Evolutionary conservation across 2,329 filamentous ascomycete genomes (phyloP), one percentile per base, ranked within the genome.

Genomic region (Alternaria dauci): DNA sequence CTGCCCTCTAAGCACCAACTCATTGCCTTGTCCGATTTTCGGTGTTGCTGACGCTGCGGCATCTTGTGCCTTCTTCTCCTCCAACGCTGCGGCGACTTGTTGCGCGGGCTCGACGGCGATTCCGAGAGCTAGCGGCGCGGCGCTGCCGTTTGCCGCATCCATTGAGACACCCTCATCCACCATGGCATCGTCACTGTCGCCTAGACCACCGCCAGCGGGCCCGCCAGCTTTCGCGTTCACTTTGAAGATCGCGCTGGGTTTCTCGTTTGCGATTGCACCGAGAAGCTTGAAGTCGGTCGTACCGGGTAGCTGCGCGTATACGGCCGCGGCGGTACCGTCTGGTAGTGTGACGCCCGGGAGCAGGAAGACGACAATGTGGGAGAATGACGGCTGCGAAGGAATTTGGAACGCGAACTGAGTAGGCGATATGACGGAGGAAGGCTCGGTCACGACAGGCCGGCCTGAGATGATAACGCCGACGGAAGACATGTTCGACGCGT

Each of bases 221-320:
- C 66, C 73, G 3, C 73, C 73, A 7, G 77, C 79, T 34, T 72
- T 70, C 50, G 71, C 75, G 50, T 83, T 84, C 66, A 96, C 83
- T 77, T 91, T 93, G 84, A 98, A 97, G 58, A 98, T 91, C 36
- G 94, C 93, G 68, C 91, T 94, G 70, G 95, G 93, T 75, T 97
- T 97, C 58, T 94, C 93, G 36, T 91, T 89, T 1, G 92, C 94
- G 57, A 99, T 89, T 50, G 90, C 95, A 64, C 96, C 95, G 5
- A 98, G 88, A 71, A 99, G 92, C 61, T 86, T 88, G 81, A 96
- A 96, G 47, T 89, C 87, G 76, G 68, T 78, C 55, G 80, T 70
- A 8, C 80, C 80, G 3, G 88, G 86, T n/a, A 90, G 81, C 66
- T 94, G 90, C 48, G 96, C 86, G 81, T 97, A 98, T 65, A 99